Conservation (phyloP, 164 flowering plant species). For the Piper betle region DNA sequence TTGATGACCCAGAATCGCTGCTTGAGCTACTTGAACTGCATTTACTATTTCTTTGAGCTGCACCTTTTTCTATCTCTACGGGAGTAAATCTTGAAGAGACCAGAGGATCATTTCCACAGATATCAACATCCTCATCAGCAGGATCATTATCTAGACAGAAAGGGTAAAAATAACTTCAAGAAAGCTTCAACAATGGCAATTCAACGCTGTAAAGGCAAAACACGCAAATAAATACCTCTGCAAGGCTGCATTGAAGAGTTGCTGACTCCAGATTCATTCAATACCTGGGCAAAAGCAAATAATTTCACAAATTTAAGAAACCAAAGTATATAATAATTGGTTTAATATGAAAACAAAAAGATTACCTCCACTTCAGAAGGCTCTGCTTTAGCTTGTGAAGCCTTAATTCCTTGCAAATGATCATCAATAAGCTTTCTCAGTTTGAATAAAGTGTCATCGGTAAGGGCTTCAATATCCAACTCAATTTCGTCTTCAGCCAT, state of each 20-base stretch:
- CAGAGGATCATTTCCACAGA: not conserved
- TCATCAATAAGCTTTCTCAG: constrained; percentile 70
- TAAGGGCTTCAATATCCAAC: constrained; percentile 63
- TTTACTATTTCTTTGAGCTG: constrained; percentile 25
- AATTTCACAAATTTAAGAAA: not conserved
- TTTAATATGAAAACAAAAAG: not conserved
- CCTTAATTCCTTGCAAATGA: constrained; percentile 35
- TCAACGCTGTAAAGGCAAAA: no score
- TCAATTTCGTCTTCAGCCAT: constrained; percentile 67
- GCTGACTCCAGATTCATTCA: constrained; percentile 53
- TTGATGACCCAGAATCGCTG: constrained; percentile 61
- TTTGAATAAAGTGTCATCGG: constrained; percentile 47
- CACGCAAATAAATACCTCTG: constrained; percentile 30
- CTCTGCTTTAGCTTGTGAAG: constrained; percentile 26
- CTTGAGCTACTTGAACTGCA: constrained; percentile 55
- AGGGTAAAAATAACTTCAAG: no score
- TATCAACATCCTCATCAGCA: not conserved
- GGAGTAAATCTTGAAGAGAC: constrained; percentile 24
- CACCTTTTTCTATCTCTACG: constrained; percentile 55
- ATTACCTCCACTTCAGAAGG: constrained; percentile 68
- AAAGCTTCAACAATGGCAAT: no score
- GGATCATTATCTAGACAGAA: not conserved
- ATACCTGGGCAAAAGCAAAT: constrained; percentile 26
- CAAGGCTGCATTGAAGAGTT: constrained; percentile 42
- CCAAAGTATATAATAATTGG: not conserved